Base-by-base conservation (phyloP, 2,329 filamentous ascomycete species). In the Hirsutella minnesotensis region DNA sequence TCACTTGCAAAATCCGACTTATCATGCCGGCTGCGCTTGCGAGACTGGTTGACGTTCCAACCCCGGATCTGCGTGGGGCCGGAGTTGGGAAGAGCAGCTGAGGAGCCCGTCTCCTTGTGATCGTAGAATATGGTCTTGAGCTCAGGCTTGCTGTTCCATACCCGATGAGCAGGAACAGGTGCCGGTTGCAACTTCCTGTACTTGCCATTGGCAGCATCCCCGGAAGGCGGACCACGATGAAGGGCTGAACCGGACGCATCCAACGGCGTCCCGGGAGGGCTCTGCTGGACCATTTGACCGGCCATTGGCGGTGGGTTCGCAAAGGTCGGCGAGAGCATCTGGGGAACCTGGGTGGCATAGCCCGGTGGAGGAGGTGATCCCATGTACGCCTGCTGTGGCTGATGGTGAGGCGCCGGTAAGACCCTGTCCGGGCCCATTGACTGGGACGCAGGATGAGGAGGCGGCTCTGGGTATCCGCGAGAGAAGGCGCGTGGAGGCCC, bases 181-280 rank as follows among this genome's bases (percentile, higher is more conserved):
- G 75, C 75, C 9, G 75, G 75, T 47, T 77, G 73, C 33, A 79
- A 69, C 56, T 75, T 77, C 38, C 74, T 67, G 51, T 75, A 77
- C 51, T 75, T 74, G 20, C 56, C 60, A 21, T 55, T 57, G 34
- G 58, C 57, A 5, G 59, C 62, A 44, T 64, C 60, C 10, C 57
- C 58, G n/a, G 62, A 63, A 40, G 57, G 58, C 27, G 60, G 63
- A 39, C 61, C 56, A 44, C 64, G 61, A 37, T 57, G 59, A 46
- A 62, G 58, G 27, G 50, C 48, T 27, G 57, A 56, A 41, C 49
- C 53, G 12, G 56, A 51, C 31, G 54, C 42, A 30, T 57, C 59
- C 38, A 57, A 56, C 12, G 54, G 54, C 29, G 58, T 57, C 39
- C 57, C 62, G 18, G 61, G 60, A 30, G 61, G 59, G 44, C 59